Conservation (phyloP, 306 rosid species). For the Calophaca sinica region DNA sequence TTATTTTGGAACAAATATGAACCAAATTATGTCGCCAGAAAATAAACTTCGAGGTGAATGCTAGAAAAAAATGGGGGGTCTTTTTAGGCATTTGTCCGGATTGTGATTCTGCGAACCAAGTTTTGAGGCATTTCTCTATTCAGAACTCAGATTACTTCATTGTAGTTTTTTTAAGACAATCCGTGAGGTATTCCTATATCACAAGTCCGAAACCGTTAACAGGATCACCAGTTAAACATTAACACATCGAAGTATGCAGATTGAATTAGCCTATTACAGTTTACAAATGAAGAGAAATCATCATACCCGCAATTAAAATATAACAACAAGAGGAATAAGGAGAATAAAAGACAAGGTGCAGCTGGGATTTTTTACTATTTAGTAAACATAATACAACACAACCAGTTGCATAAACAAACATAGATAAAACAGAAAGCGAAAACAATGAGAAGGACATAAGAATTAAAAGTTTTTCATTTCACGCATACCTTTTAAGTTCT, state of each 20-base stretch:
- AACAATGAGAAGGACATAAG: constrained; percentile 12
- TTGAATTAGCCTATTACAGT: not conserved
- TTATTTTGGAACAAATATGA: too few species aligned
- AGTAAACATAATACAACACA: not conserved
- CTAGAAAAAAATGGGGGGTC: too few species aligned
- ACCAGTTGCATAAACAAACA: constrained; percentile 36
- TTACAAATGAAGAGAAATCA: not conserved
- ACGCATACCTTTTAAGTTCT: constrained; percentile 34
- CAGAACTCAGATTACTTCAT: not conserved
- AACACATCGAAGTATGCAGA: not conserved
- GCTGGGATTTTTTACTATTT: constrained; percentile 14
- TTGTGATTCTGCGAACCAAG: too few species aligned
- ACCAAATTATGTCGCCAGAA: too few species aligned
- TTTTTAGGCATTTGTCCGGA: too few species aligned
- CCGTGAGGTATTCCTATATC: not conserved
- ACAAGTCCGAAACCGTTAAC: not conserved
- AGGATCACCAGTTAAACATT: not conserved
- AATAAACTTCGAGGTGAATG: too few species aligned
- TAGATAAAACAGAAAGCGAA: not conserved
- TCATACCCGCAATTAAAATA: not conserved
- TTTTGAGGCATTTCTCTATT: constrained; percentile 1
- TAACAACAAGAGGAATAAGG: not conserved
- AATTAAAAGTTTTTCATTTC: not conserved
- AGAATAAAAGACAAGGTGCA: constrained; percentile 2
- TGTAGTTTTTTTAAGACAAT: not conserved